Base-by-base conservation (phyloP, 2,329 filamentous ascomycete species). In the Capronia epimyces region DNA sequence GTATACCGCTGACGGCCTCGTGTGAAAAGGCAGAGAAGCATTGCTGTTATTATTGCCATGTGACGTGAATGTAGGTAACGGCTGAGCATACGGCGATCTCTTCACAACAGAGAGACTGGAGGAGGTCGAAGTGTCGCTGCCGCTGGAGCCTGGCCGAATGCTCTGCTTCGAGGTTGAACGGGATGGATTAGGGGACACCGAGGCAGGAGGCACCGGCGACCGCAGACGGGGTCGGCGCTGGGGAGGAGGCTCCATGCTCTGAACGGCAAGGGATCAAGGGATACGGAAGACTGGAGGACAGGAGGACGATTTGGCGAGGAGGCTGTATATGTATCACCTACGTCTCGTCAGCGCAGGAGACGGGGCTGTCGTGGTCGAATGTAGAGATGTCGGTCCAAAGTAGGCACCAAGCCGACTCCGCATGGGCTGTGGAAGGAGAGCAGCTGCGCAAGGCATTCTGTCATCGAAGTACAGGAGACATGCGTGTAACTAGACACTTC, bases 91-190 rank as follows among this genome's bases (percentile, higher is more conserved):
- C 13, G 68, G 62, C 39, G 68, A 65, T 27, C 66, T 64, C 52
- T 71, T 71, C 25, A 66, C 64, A 12, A 67, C 67, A 31, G 69
- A 72, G 51, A 72, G 65, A 60, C 69, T 70, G 40, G 71, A 75
- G 10, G 67, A 68, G 22, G 65, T 64, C 3, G 74, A 76, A 50
- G 71, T 67, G 65, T 73, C 69, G 62, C 71, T 74, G 56, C 68
- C 71, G 52, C 71, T 72, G 37, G 71, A 72, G 54, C 63, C 66
- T 42, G 70, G 67, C 34, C 69, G 69, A 50, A 53, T 59, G 57
- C 53, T 60, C 48, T 60, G 58, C 32, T 56, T 57, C 15, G 60
- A 62, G n/a, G 29, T 39, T 41, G 59, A 44, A 31, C 54, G 55
- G 27, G 55, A 55, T 16, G 54, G 50, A 15, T 60, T 50, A 3